Evolutionary conservation across 2,329 filamentous ascomycete species (phyloP), one percentile per base, ranked within the genome.

Genomic region (Endothia cerciana): DNA sequence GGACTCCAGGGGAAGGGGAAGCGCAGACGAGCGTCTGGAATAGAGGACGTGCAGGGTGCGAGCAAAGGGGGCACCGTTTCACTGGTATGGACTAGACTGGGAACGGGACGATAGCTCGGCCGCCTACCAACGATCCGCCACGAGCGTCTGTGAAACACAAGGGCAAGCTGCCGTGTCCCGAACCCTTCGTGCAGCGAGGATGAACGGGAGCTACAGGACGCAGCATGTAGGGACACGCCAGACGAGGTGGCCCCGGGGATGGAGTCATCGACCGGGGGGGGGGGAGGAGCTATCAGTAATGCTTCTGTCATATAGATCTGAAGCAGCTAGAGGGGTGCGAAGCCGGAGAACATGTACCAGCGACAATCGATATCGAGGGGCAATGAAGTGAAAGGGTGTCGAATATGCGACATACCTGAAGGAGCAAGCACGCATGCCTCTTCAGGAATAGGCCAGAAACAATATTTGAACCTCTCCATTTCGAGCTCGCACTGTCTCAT

Each of bases 131-230:
- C 38, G 25, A 47, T 25, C 28, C 55, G n/a, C 13, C 11, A 45
- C 30, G 56, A n/a, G 13, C 17, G 45, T 58, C 30, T 40, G 43
- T 51, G 53, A 33, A 25, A 61, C 40, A n/a, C n/a, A n/a, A n/a
- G n/a, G 25, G 19, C 36, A 45, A 56, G 41, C 51, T 43, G 38
- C 41, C n/a, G 28, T 38, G 25, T 53, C 25, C 36, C 65, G 49
- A 61, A 62, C 57, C 65, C 65, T 67, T 38, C 58, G 57, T 67
- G 58, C 65, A 67, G 49, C 51, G 33, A 33, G 40, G 45, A 49
- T 38, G 3, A 33, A 28, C 22, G 30, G 30, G 28, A n/a, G 47
- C 11, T 25, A 15, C 43, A 33, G 55, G 25, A 57, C 8, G 51
- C 63, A 43, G 41, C 60, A 61, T 33, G 25, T 30, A 62, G 58